Evolutionary conservation across 192 early-diverging fungal genomes (phyloP), one percentile per base, ranked within the genome.

Genomic region (Rhizophagus prolifer): DNA sequence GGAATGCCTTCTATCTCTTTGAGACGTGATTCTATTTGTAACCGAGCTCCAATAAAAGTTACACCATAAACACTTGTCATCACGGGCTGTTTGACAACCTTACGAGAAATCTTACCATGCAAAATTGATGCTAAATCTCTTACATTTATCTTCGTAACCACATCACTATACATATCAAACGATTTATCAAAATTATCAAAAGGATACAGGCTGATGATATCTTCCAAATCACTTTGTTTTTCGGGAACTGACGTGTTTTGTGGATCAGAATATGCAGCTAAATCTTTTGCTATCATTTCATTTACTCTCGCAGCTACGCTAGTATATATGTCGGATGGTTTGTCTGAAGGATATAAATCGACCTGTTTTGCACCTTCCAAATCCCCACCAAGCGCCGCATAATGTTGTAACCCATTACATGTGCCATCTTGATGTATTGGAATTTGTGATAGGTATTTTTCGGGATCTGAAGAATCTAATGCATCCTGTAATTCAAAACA

Each of bases 31-130:
- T 87, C 85, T 73, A 99, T 96, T 85, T 99, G 97, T 12, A 86
- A 84, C 46, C 90, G 84, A 7, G 97, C 97, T 38, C 97, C 97
- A 28, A 99, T 86, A 78, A 97, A 93, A 2, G 97, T 99, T 65
- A 99, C 97, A 36, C 97, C 97, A 65, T 99, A 99, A 6, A 97
- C 96, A 80, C 96, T 97, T 66, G 97, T 99, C 97, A 99, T 99
- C 77, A 99, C 96, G 0, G 97, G 97, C 78, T 99, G 96, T 85
- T 99, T 99, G 69, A 99, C 95, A 54, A 99, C 89, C 85, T 97
- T 97, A 66, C 97, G 92, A 12, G 88, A 92, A 59, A 99, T 85
- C 73, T 88, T 88, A 74, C 86, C 88, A 31, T 85, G 73, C 75
- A 96, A 85, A 4, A 92, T 79, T 73, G 86, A 14, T 5, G 95